Evolutionary conservation across 1,284 basidiomycete genomes (phyloP).

Genomic region (Salmacisia buchloeana): DNA sequence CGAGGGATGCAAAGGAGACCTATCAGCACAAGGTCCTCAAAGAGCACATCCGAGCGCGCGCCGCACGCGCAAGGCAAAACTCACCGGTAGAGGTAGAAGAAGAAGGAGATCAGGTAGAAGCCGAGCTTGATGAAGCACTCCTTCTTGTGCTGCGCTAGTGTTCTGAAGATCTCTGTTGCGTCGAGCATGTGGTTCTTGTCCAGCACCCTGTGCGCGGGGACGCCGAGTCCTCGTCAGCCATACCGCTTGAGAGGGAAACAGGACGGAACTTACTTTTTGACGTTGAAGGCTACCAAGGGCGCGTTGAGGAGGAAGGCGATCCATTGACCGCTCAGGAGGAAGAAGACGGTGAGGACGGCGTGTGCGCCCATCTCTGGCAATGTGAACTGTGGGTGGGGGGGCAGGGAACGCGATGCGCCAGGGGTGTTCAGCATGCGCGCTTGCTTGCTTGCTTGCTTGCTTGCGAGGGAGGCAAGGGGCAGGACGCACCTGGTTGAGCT

Average conservation of each 20-base stretch:
- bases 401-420: neutral
- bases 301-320: constrained; percentile 84
- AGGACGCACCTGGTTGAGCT: constrained; percentile 81
- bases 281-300: constrained; percentile 83
- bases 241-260: no score
- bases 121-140: constrained; percentile 61
- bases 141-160: constrained; percentile 88
- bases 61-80: constrained; percentile 12
- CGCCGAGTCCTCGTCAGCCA: neutral
- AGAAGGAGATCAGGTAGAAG: constrained; percentile 49
- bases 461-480: neutral
- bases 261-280: constrained; percentile 65
- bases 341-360: constrained; percentile 70
- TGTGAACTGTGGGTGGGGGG: constrained; percentile 67
- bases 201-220: constrained; percentile 77
- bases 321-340: constrained; percentile 72
- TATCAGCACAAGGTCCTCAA: neutral
- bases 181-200: constrained; percentile 97
- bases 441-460: neutral
- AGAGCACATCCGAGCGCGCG: neutral
- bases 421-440: neutral
- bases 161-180: constrained; percentile 97
- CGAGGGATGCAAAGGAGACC: neutral
- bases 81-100: constrained; percentile 48
- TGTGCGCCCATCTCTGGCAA: constrained; percentile 94